These are phyloP conservation scores for Mitragyna speciosa DNA, from an alignment of 257 asterid species.

Conservation along the genomic window DNA sequence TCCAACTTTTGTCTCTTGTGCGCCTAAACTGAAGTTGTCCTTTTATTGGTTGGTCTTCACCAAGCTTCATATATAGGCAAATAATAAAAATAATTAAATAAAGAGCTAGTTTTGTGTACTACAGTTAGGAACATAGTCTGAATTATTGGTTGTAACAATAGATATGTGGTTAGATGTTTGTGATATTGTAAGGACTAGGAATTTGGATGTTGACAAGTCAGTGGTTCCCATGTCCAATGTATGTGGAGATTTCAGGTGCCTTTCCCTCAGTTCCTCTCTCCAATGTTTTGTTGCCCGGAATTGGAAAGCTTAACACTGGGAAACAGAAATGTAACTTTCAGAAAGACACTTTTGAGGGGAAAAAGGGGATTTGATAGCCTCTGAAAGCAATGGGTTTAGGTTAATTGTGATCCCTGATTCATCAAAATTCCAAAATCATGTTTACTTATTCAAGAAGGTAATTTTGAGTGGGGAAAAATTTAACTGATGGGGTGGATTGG, in stretches of 20 bases:
- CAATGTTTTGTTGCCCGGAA: background rate
- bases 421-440: background rate
- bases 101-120: background rate
- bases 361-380: background rate
- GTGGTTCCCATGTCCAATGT: background rate
- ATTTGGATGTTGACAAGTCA: background rate
- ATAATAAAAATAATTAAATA: background rate
- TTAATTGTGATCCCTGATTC: background rate
- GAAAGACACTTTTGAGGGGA: background rate
- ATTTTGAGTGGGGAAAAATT: background rate
- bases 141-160: background rate
- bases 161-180: background rate
- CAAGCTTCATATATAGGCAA: background rate
- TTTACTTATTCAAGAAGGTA: background rate
- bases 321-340: background rate
- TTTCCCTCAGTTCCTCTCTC: background rate
- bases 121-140: background rate
- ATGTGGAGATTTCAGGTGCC: background rate
- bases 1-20: background rate
- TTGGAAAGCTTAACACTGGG: background rate
- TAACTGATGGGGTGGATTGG: no score
- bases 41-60: background rate
- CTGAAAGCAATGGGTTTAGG: background rate
- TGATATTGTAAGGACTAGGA: background rate
- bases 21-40: background rate